Percentiles rank a stretch among this genome's conserved stretches.
Evolutionary conservation across 2,329 filamentous ascomycete species (phyloP).

Genomic region (Chlorencoelia australis): DNA sequence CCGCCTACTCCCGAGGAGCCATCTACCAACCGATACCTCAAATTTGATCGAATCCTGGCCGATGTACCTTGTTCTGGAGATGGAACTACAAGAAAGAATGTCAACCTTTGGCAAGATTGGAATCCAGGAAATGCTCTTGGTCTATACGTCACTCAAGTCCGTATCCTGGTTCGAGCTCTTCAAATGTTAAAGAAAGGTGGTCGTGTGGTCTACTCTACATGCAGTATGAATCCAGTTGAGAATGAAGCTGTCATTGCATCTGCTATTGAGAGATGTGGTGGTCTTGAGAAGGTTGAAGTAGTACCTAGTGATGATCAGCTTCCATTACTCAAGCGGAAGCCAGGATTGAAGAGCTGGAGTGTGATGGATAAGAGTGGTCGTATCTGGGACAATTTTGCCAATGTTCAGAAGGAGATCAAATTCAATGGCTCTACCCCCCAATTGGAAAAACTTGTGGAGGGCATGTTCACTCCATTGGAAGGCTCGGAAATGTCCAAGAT

Average conservation of each 20-base stretch:
- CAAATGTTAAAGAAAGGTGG: conserved; percentile 96
- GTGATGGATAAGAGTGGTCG: conserved; percentile 80
- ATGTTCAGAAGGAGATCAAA: conserved; percentile 62
- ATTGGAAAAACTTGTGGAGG: conserved; percentile 62
- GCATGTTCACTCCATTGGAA: conserved; percentile 69
- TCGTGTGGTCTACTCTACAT: conserved; percentile 93
- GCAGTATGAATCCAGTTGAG: conserved; percentile 97
- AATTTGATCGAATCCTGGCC: conserved; percentile 92
- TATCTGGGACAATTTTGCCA: conserved; percentile 72
- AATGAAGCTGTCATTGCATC: conserved; percentile 87
- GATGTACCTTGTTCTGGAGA: conserved; percentile 97
- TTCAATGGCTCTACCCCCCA: conserved; percentile 45
- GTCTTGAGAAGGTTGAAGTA: conserved; percentile 68
- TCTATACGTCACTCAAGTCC: conserved; percentile 74
- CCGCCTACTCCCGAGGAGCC: conserved; percentile 47
- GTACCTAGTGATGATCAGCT: conserved; percentile 74
- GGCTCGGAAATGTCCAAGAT: conserved; percentile 47
- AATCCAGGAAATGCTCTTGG: conserved; percentile 77
- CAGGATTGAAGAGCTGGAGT: conserved; percentile 75
- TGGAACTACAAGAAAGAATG: conserved; percentile 87
- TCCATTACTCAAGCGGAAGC: conserved; percentile 62
- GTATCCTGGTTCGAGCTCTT: conserved; percentile 83
- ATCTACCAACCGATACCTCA: conserved; percentile 62
- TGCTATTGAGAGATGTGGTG: conserved; percentile 85
- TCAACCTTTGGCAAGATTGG: conserved; percentile 93